phyloP scores from a whole-genome alignment of 768 basidiomycete species.

The Suillus subalutaceus region DNA sequence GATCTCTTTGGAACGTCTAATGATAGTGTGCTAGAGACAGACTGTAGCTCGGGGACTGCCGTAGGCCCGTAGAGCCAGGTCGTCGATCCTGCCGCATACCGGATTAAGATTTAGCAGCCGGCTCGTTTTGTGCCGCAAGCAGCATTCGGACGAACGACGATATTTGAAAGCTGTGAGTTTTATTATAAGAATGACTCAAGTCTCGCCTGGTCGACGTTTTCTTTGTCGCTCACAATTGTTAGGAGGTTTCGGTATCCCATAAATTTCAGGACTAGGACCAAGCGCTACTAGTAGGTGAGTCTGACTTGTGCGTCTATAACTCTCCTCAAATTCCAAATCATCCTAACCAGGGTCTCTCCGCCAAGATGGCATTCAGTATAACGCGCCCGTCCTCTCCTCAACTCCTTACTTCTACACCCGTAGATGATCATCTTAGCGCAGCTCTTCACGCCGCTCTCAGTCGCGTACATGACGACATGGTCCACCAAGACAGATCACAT shows the following conservation, averaged over 20 bases:
- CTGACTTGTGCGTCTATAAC: neutral
- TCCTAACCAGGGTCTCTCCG: slow-evolving; percentile 7
- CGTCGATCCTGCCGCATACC: neutral
- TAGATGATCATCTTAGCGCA: slow-evolving; percentile 38
- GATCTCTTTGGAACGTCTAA: too few relatives aligned
- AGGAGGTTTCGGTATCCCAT: neutral
- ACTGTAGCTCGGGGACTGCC: neutral
- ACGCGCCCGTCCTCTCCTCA: slow-evolving; percentile 38
- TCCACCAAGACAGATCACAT: slow-evolving; percentile 34
- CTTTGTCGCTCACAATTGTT: neutral
- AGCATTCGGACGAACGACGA: neutral
- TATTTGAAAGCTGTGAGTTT: neutral
- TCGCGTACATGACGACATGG: slow-evolving; percentile 28
- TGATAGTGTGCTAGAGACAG: too few relatives aligned
- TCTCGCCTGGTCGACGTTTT: neutral
- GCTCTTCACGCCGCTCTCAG: slow-evolving; percentile 43
- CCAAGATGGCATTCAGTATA: slow-evolving; percentile 37
- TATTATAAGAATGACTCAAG: slow-evolving; percentile 2
- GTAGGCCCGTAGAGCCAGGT: neutral
- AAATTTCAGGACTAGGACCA: neutral
- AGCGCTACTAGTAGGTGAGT: neutral
- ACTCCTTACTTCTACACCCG: slow-evolving; percentile 10
- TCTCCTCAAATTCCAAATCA: slow-evolving; percentile 11
- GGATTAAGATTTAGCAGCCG: neutral
- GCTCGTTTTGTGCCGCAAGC: neutral